Base-by-base conservation (phyloP, 495 filamentous ascomycete species). In the Durotheca rogersii region DNA sequence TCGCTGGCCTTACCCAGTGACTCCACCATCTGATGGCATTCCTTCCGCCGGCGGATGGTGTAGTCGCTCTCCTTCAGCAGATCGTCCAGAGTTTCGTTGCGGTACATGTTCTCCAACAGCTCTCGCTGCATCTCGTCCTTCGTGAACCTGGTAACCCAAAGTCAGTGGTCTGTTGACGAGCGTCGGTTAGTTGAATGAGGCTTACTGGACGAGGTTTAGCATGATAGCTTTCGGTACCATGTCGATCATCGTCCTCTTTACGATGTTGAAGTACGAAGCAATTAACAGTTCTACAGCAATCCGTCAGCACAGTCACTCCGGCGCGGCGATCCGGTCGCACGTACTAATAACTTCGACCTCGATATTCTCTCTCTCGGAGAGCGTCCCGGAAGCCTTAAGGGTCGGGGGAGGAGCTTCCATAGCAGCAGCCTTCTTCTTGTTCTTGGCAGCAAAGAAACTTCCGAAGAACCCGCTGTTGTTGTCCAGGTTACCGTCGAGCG, bases 151-250 rank as follows among this genome's bases (percentile, higher is more conserved):
- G 41, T 29, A 39, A 4, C 53, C 6, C n/a, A 37, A n/a, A n/a
- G 46, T 67, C 55, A 68, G 51, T 15, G 43, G 40, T 32, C 30
- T 41, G n/a, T 33, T 14, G 14, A 19, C 4, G n/a, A 18, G 11
- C 34, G 9, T 11, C 23, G 6, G n/a, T 0, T 16, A 12, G 25
- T 45, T n/a, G n/a, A n/a, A n/a, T n/a, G n/a, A 18, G 14, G 82
- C 89, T 54, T 84, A 96, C 89, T 88, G 83, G 18, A 99, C 94
- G 31, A 99, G 82, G 46, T 83, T 95, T 41, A 96, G 80, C 94
- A 99, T 99, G 71, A 99, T 93, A 14, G 94, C 93, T 75, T 99
- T 99, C 30, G 94, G 94, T 3, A 99, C 94, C 94, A 97, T 99
- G 62, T 99, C 94, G 53, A 97, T 96, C 92, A 99, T 93, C 39